A percentile compares a stretch with the other conserved stretches of the same genome.
Evolutionary conservation across 2,329 filamentous ascomycete species (phyloP).

Genomic region (Hymenoscyphus salicellus): DNA sequence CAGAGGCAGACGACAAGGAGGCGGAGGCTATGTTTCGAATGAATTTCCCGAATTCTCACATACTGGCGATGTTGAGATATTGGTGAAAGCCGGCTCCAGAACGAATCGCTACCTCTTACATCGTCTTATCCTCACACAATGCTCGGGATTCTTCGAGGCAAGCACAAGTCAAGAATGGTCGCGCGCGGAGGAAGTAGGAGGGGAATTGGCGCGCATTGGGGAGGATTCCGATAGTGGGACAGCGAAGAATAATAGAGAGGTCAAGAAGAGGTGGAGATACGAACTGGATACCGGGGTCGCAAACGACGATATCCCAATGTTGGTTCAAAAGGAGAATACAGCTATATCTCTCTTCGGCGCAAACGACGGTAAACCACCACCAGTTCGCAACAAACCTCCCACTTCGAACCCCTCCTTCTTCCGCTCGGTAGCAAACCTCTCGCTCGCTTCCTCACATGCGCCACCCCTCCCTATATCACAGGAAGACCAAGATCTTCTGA

Average conservation of each 20-base stretch:
- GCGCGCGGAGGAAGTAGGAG: constrained; percentile 25
- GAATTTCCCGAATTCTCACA: constrained; percentile 90
- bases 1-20: constrained; percentile 66
- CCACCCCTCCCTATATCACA: constrained; percentile 48
- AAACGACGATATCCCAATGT: constrained; percentile 77
- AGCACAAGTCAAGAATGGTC: constrained; percentile 80
- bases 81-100: constrained; percentile 66
- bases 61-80: constrained; percentile 88
- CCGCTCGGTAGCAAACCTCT: constrained; percentile 80
- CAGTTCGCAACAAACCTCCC: constrained; percentile 57
- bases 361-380: constrained; percentile 43
- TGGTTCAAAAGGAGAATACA: constrained; percentile 70
- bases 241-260: constrained; percentile 26
- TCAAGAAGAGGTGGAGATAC: constrained; percentile 70
- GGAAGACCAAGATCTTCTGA: constrained; percentile 71
- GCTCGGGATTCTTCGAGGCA: constrained; percentile 90
- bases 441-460: constrained; percentile 49
- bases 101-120: constrained; percentile 87
- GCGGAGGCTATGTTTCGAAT: constrained; percentile 75
- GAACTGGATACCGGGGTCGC: constrained; percentile 75
- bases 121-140: constrained; percentile 80
- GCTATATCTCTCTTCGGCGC: constrained; percentile 57
- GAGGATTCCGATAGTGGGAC: constrained; percentile 44
- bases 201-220: constrained; percentile 52
- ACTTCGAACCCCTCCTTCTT: constrained; percentile 71